These are phyloP conservation scores for Aspergillus kassunensis DNA, from an alignment of 495 filamentous ascomycete species.

Conservation along the genomic window DNA sequence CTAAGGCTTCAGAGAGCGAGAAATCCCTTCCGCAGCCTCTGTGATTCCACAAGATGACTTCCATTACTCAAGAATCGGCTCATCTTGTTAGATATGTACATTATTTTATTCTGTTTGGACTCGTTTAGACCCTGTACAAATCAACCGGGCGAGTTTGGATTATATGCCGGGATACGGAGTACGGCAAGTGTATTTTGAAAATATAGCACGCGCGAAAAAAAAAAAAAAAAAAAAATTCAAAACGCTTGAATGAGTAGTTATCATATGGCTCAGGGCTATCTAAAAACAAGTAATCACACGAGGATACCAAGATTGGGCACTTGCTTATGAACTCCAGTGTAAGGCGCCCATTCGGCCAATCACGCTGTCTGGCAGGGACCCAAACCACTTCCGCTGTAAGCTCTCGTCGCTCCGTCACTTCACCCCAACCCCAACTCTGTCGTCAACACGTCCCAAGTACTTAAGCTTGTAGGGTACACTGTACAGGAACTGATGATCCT, in stretches of 20 bases:
- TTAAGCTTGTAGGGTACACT: neutral
- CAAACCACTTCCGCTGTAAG: neutral
- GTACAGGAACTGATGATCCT: neutral
- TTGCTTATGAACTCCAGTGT: neutral
- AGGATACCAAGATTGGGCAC: neutral
- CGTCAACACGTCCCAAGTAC: no score
- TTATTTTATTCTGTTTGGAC: constrained; percentile 24
- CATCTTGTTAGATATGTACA: constrained; percentile 31
- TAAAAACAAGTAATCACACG: no score
- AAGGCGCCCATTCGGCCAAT: neutral
- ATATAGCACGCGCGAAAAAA: neutral
- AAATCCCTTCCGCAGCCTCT: no score
- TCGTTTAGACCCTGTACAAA: constrained; percentile 1
- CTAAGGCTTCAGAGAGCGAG: constrained; percentile 3
- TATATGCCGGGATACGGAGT: neutral
- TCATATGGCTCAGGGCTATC: no score
- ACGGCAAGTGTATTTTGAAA: no score
- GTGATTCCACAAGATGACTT: no score
- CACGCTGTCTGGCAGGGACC: neutral
- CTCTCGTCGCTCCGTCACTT: no score
- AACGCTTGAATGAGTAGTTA: no score
- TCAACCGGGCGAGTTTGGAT: neutral
- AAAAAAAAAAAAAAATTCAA: neutral
- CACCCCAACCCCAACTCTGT: no score
- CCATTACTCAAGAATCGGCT: neutral